Conservation (phyloP, 1,284 basidiomycete species). For the Bjerkandera adusta region DNA sequence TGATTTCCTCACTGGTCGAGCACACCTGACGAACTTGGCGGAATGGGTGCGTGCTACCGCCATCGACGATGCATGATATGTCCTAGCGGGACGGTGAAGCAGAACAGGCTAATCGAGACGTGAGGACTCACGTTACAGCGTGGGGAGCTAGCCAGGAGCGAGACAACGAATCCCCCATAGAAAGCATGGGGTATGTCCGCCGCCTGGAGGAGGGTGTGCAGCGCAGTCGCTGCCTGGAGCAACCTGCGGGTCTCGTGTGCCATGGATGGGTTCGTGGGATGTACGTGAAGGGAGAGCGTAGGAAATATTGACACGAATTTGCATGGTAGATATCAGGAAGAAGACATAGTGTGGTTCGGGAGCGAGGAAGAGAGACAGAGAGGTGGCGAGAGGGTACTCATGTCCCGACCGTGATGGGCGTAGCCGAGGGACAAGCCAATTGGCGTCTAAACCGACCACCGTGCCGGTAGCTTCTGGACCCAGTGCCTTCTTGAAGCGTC, state of each 20-base stretch:
- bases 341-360: constrained; percentile 7
- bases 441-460: constrained; percentile 27
- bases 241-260: constrained; percentile 68
- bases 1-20: constrained; percentile 39
- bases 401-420: constrained; percentile 27
- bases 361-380: constrained; percentile 18
- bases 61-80: constrained; percentile 56
- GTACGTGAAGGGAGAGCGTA: not conserved
- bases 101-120: not conserved
- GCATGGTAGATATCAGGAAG: constrained; percentile 11
- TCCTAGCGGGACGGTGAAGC: constrained; percentile 35
- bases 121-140: constrained; percentile 51
- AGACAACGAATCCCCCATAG: constrained; percentile 60
- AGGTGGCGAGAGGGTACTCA: too few species aligned
- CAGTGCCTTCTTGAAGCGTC: too few species aligned
- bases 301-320: constrained; percentile 14
- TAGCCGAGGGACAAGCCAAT: constrained; percentile 26
- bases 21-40: constrained; percentile 54
- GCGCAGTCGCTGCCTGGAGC: constrained; percentile 64
- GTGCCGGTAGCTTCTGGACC: constrained; percentile 27
- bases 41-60: constrained; percentile 48
- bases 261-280: constrained; percentile 9
- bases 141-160: constrained; percentile 52
- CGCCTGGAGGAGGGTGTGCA: constrained; percentile 58
- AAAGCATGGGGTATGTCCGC: constrained; percentile 65